These are phyloP conservation scores for Vaccinium vitisidaea DNA, from an alignment of 148 eudicot genomes.

Conservation along the genomic window DNA sequence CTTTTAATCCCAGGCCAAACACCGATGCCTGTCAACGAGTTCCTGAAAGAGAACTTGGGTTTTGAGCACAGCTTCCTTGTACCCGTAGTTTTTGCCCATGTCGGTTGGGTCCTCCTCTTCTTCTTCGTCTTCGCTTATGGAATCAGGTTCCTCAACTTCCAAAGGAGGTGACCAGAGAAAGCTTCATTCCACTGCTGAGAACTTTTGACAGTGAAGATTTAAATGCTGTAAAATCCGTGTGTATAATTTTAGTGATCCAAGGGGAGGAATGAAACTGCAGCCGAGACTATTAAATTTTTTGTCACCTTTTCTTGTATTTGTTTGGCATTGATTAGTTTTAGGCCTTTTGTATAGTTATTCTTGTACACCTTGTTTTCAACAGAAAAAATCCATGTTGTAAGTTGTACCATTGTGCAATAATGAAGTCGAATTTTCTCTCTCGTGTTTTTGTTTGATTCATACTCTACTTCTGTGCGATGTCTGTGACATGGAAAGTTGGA, in stretches of 20 bases:
- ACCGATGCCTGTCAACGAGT: slow-evolving; percentile 13
- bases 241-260: not conserved
- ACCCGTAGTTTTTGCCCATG: slow-evolving; percentile 30
- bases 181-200: not conserved
- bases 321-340: not conserved
- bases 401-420: not conserved
- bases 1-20: slow-evolving; percentile 20
- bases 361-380: not conserved
- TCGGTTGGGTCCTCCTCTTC: slow-evolving; percentile 41
- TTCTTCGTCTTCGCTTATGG: slow-evolving; percentile 34
- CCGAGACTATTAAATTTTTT: not conserved
- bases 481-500: too few relatives aligned
- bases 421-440: not conserved
- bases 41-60: slow-evolving; percentile 20
- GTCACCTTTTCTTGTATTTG: not conserved
- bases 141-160: slow-evolving; percentile 49
- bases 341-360: not conserved
- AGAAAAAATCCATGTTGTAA: not conserved
- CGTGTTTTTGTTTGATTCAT: not conserved
- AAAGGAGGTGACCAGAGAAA: slow-evolving; percentile 27
- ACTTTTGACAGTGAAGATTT: not conserved
- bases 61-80: slow-evolving; percentile 35
- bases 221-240: not conserved
- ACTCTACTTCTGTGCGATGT: not conserved
- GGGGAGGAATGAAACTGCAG: not conserved